These are phyloP conservation scores for Trichomonascaceae sp. DNA, from an alignment of 1,139 yeast species.

Conservation along the genomic window DNA sequence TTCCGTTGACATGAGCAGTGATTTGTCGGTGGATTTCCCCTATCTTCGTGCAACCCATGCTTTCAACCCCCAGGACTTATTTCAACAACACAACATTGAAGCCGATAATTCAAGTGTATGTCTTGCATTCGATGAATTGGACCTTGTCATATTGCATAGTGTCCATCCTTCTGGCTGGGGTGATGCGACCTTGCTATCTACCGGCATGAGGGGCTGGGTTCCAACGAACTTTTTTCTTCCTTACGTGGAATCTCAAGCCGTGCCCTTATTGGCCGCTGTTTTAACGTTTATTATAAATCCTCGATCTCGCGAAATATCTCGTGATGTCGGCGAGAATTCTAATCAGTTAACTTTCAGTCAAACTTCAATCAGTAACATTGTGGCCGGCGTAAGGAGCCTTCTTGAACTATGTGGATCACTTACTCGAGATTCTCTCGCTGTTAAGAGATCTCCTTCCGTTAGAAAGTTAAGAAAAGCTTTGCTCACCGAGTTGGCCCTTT, in stretches of 20 bases:
- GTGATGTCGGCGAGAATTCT: constrained; percentile 8
- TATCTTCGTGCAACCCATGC: constrained; percentile 62
- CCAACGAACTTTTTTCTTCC: constrained; percentile 80
- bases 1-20: background rate
- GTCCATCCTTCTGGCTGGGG: constrained; percentile 97
- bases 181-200: constrained; percentile 73
- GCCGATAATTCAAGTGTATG: constrained; percentile 64
- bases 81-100: constrained; percentile 44
- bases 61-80: constrained; percentile 62
- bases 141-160: constrained; percentile 79
- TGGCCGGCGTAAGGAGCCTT: constrained; percentile 77
- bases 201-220: constrained; percentile 87
- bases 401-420: constrained; percentile 77
- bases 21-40: constrained; percentile 26
- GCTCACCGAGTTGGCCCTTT: constrained; percentile 84
- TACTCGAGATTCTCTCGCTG: constrained; percentile 75
- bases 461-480: constrained; percentile 71
- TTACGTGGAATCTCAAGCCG: constrained; percentile 46
- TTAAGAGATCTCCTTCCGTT: constrained; percentile 61
- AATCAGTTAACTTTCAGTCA: constrained; percentile 31
- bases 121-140: constrained; percentile 72
- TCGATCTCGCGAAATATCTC: constrained; percentile 22
- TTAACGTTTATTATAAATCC: constrained; percentile 74
- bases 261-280: constrained; percentile 59
- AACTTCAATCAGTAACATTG: constrained; percentile 48